Percentiles rank a stretch among this genome's conserved stretches.
These are phyloP conservation scores for Vitis rupestris DNA, from an alignment of 164 flowering plant genomes.

Conservation along the genomic window DNA sequence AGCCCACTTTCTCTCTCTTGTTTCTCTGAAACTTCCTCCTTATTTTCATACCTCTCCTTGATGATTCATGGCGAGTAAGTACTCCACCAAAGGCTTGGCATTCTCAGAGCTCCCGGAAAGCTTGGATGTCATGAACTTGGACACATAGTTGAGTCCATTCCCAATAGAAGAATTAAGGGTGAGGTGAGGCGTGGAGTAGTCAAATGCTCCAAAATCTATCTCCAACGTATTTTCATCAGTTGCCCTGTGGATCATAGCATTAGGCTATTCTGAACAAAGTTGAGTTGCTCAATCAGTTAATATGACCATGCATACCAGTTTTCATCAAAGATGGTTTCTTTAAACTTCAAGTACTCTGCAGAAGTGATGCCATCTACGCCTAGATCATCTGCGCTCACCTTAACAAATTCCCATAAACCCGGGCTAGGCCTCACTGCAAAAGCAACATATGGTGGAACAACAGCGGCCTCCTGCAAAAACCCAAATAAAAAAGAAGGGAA, in stretches of 20 bases:
- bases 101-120: constrained; percentile 29
- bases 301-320: constrained; percentile 61
- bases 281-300: not conserved
- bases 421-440: constrained; percentile 87
- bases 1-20: no score
- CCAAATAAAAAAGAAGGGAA: not conserved
- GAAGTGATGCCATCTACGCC: constrained; percentile 53
- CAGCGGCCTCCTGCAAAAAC: constrained; percentile 81
- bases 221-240: constrained; percentile 84
- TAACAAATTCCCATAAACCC: constrained; percentile 87
- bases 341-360: constrained; percentile 75
- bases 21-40: not conserved
- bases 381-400: constrained; percentile 70
- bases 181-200: constrained; percentile 52
- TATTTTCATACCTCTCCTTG: constrained; percentile 62
- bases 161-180: constrained; percentile 81
- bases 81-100: constrained; percentile 59
- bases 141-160: constrained; percentile 54
- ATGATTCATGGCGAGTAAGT: constrained; percentile 51
- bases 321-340: constrained; percentile 70
- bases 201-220: constrained; percentile 80
- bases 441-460: constrained; percentile 80
- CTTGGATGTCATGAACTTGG: constrained; percentile 64
- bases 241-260: constrained; percentile 59
- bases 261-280: not conserved